Evolutionary conservation across 2,329 filamentous ascomycete species (phyloP), one percentile per base, ranked within the genome.

Genomic region (Exophiala mesophila): DNA sequence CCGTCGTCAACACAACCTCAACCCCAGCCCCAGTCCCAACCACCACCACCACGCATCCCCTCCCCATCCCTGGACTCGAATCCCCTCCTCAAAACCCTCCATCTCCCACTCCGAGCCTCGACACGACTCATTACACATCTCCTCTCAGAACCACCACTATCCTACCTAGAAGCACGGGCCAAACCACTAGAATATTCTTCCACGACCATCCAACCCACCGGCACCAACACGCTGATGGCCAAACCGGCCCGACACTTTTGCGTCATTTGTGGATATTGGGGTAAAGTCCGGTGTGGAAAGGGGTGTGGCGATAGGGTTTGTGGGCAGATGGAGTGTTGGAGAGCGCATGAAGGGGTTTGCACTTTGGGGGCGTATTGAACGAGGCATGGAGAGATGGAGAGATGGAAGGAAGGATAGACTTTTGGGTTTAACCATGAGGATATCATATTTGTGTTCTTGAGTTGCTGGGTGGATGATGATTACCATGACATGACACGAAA

Each of bases 191-290:
- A 47, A 13, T 37, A 36, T 17, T 16, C 43, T 10, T 13, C 28
- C 8, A 18, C 24, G 16, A 13, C 56, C 60, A 23, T 24, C 32
- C 18, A 30, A 26, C 23, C 23, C 10, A 39, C n/a, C 15, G 43
- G 39, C 18, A 41, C 35, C n/a, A 23, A 39, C 23, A 31, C 42
- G 1, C 38, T 54, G 1, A 52, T 56, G 1, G 50, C 55, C 4
- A 65, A 59, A 31, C 59, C 68, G 7, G 56, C 57, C 29, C 58
- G 69, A 21, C 52, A 60, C 35, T 73, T 73, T 47, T 73, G 70
- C 50, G 63, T 62, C 36, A 66, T 73, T 47, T 73, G 70, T 51
- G 70, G 70, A 8, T 73, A 72, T 41, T 73, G 70, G 70, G 70
- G 70, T 1, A 67, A 68, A 52, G 64, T 71, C 20, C 63, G 65